Percentiles rank a stretch among this genome's conserved stretches.
phyloP scores from a whole-genome alignment of 352 stramenopile species.

The Phytopythium ostracodes region DNA sequence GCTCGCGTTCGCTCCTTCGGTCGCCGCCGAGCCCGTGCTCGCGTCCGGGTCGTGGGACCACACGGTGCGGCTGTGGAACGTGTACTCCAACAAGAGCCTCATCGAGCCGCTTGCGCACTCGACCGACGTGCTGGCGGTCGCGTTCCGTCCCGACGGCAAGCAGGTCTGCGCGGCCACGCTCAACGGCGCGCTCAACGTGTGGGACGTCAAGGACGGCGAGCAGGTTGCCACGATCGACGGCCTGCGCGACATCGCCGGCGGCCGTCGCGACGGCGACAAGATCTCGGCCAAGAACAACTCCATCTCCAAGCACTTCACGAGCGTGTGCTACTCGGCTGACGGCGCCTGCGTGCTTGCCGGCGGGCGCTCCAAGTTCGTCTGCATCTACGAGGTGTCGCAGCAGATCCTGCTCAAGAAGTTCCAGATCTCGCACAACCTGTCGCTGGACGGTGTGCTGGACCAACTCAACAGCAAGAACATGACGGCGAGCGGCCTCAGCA shows the following conservation, averaged over 20 bases:
- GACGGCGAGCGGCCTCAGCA: slow-evolving; percentile 67
- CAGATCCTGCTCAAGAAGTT: slow-evolving; percentile 99
- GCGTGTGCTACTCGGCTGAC: slow-evolving; percentile 98
- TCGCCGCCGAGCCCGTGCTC: slow-evolving; percentile 81
- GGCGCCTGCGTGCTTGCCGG: slow-evolving; percentile 96
- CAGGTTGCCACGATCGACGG: slow-evolving; percentile 96
- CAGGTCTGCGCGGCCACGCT: slow-evolving; percentile 95
- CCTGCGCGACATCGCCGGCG: slow-evolving; percentile 94
- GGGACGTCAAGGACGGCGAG: slow-evolving; percentile 96
- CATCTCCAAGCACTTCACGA: slow-evolving; percentile 98
- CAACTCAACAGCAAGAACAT: slow-evolving; percentile 92
- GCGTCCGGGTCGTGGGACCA: slow-evolving; percentile 98
- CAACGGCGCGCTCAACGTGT: slow-evolving; percentile 96
- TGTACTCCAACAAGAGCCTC: slow-evolving; percentile 95
- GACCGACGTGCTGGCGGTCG: slow-evolving; percentile 95
- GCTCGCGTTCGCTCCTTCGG: slow-evolving; percentile 89
- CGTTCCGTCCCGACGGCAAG: slow-evolving; percentile 96
- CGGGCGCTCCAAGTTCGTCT: slow-evolving; percentile 98
- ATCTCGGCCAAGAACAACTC: slow-evolving; percentile 88
- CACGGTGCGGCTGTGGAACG: slow-evolving; percentile 98
- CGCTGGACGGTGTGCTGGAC: slow-evolving; percentile 95
- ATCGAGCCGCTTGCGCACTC: slow-evolving; percentile 96
- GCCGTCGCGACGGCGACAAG: slow-evolving; percentile 77
- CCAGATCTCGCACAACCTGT: slow-evolving; percentile 98
- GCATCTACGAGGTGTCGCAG: slow-evolving; percentile 97